Evolutionary conservation across 2,329 filamentous ascomycete genomes (phyloP), one percentile per base, ranked within the genome.

Genomic region (Myotisia sp.): DNA sequence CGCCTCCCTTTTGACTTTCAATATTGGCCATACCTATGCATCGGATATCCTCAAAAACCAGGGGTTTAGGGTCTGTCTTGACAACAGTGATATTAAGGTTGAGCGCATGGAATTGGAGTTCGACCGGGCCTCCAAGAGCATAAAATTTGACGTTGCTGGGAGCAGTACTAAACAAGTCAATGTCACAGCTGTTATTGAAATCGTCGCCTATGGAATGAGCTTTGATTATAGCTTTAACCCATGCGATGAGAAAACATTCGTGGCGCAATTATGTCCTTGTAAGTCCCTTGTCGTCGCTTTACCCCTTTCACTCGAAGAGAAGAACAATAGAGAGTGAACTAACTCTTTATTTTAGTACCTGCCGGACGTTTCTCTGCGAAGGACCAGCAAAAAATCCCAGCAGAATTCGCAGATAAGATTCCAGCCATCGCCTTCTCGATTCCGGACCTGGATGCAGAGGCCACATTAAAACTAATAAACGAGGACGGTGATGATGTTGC

Each of bases 401-500:
- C 70, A 0, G 50, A 75, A 40, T 87, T 76, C 51, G 75, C 82
- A 37, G 68, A 68, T 35, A 61, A 79, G 58, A 87, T 98, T 26
- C 90, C 90, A 1, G 63, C 73, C 2, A 92, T 98, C 44, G 87
- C 87, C 8, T 98, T 94, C 62, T 71, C 73, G 40, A 67, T 98
- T 20, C 90, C 90, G 32, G 86, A 98, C 53, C 79, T 98, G 46
- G 78, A 87, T 36, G 87, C 87, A 23, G 62, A 78, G 48, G 90
- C 86, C 21, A 90, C 76, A 28, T 63, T 98, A 42, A 63, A 83
- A 51, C 69, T 98, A 29, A 75, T 69, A 39, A 62, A 72, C 3
- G 58, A 72, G 24, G 71, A 78, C 20, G 64, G 61, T 3, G 68
- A 66, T 24, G 66, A 77, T 26, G 69, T 93, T 6, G 86, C 84